Percentiles rank a stretch among this genome's conserved stretches.
Conservation (phyloP, 1,284 basidiomycete genomes). For the Melampsora americana region DNA sequence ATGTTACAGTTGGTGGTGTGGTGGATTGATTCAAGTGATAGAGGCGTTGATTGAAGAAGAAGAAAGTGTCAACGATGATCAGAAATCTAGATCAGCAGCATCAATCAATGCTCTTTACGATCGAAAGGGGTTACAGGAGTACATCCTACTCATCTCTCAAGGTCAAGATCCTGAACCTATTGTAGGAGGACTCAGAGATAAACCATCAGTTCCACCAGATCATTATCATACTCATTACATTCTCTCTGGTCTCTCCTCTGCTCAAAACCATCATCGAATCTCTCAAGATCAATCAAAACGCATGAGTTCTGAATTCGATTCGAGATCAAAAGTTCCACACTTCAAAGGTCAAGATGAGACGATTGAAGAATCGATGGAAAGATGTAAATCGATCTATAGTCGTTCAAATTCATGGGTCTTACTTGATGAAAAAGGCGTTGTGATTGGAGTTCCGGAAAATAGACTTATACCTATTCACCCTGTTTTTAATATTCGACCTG, state of each 20-base stretch:
- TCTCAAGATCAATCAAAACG: neutral
- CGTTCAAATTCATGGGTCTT: conserved; percentile 18
- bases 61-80: neutral
- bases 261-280: conserved; percentile 63
- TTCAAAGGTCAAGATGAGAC: conserved; percentile 20
- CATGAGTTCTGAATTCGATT: conserved; percentile 7
- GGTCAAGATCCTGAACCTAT: conserved; percentile 35
- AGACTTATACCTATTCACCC: conserved; percentile 34
- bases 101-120: conserved; percentile 48
- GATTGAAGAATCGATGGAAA: conserved; percentile 2
- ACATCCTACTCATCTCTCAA: conserved; percentile 53
- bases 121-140: conserved; percentile 51
- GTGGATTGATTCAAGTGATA: conserved; percentile 77
- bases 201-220: conserved; percentile 60
- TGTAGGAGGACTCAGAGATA: conserved; percentile 38
- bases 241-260: conserved; percentile 77
- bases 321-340: neutral
- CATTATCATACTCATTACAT: conserved; percentile 89
- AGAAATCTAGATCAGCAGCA: neutral
- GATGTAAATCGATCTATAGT: conserved; percentile 29
- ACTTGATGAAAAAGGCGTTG: neutral
- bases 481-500: conserved; percentile 15
- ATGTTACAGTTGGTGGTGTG: conserved; percentile 98
- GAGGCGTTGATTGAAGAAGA: conserved; percentile 61
- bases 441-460: conserved; percentile 18